Percentiles rank a stretch among this genome's conserved stretches.
These are phyloP conservation scores for Gastrolobium bilobum DNA, from an alignment of 306 rosid species.

Conservation along the genomic window DNA sequence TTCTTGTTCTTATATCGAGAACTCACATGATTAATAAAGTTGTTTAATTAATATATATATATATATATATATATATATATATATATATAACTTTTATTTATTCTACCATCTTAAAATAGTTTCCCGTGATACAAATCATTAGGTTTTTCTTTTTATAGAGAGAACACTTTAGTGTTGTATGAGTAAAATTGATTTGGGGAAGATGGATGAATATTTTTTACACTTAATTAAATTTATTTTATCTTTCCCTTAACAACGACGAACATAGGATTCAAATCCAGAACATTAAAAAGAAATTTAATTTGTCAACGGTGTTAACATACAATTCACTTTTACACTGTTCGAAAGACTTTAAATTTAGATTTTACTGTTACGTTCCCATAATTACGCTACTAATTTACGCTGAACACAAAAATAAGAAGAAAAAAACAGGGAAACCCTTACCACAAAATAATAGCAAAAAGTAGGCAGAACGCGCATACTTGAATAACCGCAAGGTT, in stretches of 20 bases:
- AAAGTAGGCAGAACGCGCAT: constrained; percentile 24
- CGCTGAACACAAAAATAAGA: neutral
- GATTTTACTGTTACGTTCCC: neutral
- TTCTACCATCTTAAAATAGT: too few species aligned
- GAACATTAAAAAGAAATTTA: too few species aligned
- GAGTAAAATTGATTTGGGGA: neutral
- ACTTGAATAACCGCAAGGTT: constrained; percentile 28
- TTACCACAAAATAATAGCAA: neutral
- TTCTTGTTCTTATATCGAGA: too few species aligned
- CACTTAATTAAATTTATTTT: neutral
- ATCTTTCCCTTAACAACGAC: neutral
- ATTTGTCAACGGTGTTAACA: too few species aligned
- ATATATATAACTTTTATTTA: too few species aligned
- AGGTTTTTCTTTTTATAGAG: too few species aligned
- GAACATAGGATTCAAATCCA: too few species aligned
- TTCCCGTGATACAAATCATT: too few species aligned
- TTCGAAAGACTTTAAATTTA: neutral
- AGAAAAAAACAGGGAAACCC: neutral
- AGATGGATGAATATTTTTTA: neutral
- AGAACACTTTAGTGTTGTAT: neutral
- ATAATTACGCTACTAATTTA: constrained; percentile 24
- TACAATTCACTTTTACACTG: neutral
- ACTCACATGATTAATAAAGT: too few species aligned
- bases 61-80: too few species aligned
- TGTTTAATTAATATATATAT: too few species aligned